phyloP scores from a whole-genome alignment of 192 early-diverging fungal genomes.

The Gryganskiella cystojenkinii region DNA sequence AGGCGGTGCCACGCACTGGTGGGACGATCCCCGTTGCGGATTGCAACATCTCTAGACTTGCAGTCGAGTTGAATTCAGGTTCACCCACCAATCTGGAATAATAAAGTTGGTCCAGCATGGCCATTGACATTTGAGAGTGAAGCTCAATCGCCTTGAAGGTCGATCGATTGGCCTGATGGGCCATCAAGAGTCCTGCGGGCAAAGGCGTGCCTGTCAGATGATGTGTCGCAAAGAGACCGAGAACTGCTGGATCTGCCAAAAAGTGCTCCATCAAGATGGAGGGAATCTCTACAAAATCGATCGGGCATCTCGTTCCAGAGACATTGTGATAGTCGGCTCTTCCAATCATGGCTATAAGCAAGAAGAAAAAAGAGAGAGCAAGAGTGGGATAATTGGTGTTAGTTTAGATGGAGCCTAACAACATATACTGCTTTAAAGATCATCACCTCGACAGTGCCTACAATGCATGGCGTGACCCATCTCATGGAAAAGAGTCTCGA shows the following conservation, averaged over 20 bases:
- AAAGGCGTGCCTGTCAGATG: conserved; percentile 74
- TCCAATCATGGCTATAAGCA: conserved; percentile 81
- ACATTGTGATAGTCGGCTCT: conserved; percentile 97
- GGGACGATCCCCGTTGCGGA: conserved; percentile 73
- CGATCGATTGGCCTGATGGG: conserved; percentile 64
- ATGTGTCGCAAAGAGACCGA: conserved; percentile 80
- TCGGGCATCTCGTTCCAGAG: conserved; percentile 91
- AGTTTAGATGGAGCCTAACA: too few relatives aligned
- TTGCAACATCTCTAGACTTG: conserved; percentile 71
- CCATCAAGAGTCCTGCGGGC: conserved; percentile 62
- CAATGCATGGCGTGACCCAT: conserved; percentile 99
- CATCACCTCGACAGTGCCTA: conserved; percentile 21
- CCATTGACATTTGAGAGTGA: conserved; percentile 91
- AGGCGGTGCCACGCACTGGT: conserved; percentile 76
- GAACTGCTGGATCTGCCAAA: conserved; percentile 76
- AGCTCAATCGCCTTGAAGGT: conserved; percentile 79
- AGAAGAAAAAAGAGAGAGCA: conserved; percentile 1
- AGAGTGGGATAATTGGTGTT: background rate
- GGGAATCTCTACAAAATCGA: conserved; percentile 98
- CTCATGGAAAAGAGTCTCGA: conserved; percentile 98
- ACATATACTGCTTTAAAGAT: too few relatives aligned
- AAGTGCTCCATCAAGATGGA: conserved; percentile 97
- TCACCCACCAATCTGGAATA: conserved; percentile 69
- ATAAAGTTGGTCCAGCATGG: conserved; percentile 91
- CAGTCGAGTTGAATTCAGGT: conserved; percentile 64